Evolutionary conservation across 345 rosid genomes (phyloP).

Genomic region (Brassica carinata): DNA sequence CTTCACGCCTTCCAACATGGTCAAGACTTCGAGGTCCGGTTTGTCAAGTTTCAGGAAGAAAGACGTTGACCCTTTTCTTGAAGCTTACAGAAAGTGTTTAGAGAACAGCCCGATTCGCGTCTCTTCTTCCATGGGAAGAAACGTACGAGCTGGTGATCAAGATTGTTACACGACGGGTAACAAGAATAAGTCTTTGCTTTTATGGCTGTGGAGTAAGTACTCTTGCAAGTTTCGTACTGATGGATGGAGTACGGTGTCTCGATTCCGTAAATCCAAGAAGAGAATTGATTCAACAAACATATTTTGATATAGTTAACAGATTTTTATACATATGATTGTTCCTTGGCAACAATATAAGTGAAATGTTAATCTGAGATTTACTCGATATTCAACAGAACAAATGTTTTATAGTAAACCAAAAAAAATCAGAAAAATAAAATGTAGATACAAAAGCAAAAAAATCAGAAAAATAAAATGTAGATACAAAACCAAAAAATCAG

Average conservation of each 20-base stretch:
- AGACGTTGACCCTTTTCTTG: constrained; percentile 39
- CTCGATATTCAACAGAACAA: not conserved
- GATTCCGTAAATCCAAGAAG: constrained; percentile 19
- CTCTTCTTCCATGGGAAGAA: constrained; percentile 16
- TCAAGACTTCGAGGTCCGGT: constrained; percentile 1
- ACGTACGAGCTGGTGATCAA: constrained; percentile 16
- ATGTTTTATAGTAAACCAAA: no score
- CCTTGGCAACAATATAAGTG: not conserved
- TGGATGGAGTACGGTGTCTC: constrained; percentile 2
- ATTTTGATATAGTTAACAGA: not conserved
- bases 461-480: no score
- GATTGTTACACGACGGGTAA: not conserved
- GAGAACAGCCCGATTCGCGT: constrained; percentile 25
- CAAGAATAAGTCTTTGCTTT: constrained; percentile 17
- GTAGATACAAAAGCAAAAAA: no score
- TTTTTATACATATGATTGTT: not conserved
- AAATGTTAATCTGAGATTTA: not conserved
- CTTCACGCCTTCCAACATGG: not conserved
- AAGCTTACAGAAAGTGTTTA: constrained; percentile 38
- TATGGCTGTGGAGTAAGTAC: constrained; percentile 37
- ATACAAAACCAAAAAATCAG: no score
- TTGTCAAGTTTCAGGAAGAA: constrained; percentile 35
- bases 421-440: no score
- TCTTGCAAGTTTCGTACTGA: constrained; percentile 31
- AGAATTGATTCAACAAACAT: constrained; percentile 14